Evolutionary conservation across 2,329 filamentous ascomycete species (phyloP), one percentile per base, ranked within the genome.

Genomic region (Dactylellina leptospora): DNA sequence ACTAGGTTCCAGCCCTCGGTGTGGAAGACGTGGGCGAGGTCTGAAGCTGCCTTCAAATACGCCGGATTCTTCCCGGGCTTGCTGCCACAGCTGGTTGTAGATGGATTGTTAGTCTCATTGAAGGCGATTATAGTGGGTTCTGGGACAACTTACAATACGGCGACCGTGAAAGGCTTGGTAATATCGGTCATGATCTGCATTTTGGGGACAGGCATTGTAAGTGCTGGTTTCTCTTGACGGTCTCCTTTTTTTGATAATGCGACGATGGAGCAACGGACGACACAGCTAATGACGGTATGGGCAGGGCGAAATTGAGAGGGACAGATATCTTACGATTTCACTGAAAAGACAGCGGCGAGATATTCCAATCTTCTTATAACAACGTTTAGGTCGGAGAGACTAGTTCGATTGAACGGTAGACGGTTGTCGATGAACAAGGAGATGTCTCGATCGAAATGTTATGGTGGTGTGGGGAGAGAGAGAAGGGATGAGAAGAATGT

Each of bases 1-100:
- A 97, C 92, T 44, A 99, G 87, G 8, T 86, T 85, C 77, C 96
- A 92, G 79, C 91, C 88, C 78, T 90, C 85, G 54, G 85, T 84
- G 78, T 92, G 89, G 82, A 97, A 89, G 75, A 85, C 83, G 30
- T 83, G 82, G 60, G 89, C 93, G 11, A 97, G 87, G 27, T 86
- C 81, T 38, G 89, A 88, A 1, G 95, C 95, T 5, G 92, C 88
- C 79, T 88, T 87, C 77, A 96, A 81, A 80, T 97, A 91, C 3
- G 84, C 84, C 11, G 91, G 88, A 74, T 86, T 89, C 55, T 84
- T 87, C 53, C 95, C 95, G 13, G 85, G 80, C 6, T 87, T 89
- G 56, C 95, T 87, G 78, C 93, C 95, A 82, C 95, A 97, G 85
- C 86, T 88, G 76, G 33, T 33, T 13, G 27, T 56, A 16, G 38